phyloP scores from a whole-genome alignment of 768 basidiomycete genomes.

The Trametes coccinea region DNA sequence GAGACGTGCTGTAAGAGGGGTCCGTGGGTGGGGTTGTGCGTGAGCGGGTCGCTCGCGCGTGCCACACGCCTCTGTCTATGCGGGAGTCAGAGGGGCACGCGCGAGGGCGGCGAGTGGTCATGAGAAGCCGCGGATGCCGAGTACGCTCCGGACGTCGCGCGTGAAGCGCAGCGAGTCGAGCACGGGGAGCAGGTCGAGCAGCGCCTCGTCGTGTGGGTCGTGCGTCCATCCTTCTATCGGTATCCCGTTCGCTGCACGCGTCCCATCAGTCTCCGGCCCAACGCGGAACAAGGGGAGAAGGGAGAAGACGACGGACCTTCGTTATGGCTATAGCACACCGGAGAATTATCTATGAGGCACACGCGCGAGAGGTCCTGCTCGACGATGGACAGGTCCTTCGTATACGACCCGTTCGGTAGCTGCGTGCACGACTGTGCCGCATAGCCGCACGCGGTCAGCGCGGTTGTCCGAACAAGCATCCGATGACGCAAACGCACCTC shows the following conservation, averaged over 20 bases:
- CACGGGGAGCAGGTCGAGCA: constrained; percentile 93
- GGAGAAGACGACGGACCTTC: constrained; percentile 62
- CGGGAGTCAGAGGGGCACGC: not conserved
- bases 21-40: too few relatives aligned
- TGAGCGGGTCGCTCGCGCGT: too few relatives aligned
- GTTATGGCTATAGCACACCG: constrained; percentile 87
- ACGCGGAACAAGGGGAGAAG: not conserved
- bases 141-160: constrained; percentile 87
- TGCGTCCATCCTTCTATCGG: constrained; percentile 99
- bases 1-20: too few relatives aligned
- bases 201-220: constrained; percentile 93
- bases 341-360: constrained; percentile 95
- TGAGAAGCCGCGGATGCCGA: constrained; percentile 68
- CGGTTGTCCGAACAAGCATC: too few relatives aligned
- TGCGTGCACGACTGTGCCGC: constrained; percentile 81
- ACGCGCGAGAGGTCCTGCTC: constrained; percentile 91
- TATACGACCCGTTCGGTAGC: constrained; percentile 89
- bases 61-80: not conserved
- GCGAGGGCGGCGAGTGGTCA: constrained; percentile 27
- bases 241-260: constrained; percentile 83
- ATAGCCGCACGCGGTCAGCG: not conserved
- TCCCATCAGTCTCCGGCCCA: too few relatives aligned
- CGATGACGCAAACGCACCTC: constrained; percentile 50
- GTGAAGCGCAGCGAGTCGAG: constrained; percentile 96
- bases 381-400: constrained; percentile 87